These are phyloP conservation scores for Salix exigua DNA, from an alignment of 345 rosid species.

Conservation along the genomic window DNA sequence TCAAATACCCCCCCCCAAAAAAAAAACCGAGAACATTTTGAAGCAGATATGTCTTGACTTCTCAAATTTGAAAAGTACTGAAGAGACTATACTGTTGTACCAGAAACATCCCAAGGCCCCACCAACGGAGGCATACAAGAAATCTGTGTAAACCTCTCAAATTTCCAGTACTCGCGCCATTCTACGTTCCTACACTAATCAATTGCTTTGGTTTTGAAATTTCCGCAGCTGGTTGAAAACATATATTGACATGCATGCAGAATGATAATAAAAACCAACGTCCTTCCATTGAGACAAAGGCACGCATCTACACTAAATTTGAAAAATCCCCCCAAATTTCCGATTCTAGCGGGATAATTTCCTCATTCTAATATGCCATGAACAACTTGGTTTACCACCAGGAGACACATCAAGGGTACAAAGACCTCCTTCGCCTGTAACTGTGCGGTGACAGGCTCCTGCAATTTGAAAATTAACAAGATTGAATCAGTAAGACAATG, in stretches of 20 bases:
- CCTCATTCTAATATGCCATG: background rate
- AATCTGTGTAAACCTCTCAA: background rate
- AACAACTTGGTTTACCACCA: background rate
- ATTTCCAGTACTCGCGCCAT: background rate
- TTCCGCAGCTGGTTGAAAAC: background rate
- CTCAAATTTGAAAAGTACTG: background rate
- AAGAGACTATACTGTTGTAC: background rate
- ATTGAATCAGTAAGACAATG: background rate
- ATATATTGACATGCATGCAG: background rate
- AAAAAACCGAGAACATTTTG: background rate
- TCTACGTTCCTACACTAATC: background rate
- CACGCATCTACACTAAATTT: background rate
- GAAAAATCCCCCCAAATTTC: background rate
- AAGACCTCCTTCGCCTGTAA: slow-evolving; percentile 11
- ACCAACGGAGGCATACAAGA: background rate
- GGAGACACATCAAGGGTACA: background rate
- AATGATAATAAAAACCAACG: background rate
- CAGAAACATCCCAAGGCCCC: background rate
- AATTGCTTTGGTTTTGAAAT: background rate
- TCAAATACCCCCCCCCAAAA: background rate
- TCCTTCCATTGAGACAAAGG: background rate
- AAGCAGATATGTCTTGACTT: background rate
- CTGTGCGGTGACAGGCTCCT: slow-evolving; percentile 14
- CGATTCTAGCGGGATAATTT: background rate
- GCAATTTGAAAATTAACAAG: slow-evolving; percentile 12